Evolutionary conservation across 176 grass and related monocot genomes (phyloP).

Genomic region (Tillandsia leiboldiana): DNA sequence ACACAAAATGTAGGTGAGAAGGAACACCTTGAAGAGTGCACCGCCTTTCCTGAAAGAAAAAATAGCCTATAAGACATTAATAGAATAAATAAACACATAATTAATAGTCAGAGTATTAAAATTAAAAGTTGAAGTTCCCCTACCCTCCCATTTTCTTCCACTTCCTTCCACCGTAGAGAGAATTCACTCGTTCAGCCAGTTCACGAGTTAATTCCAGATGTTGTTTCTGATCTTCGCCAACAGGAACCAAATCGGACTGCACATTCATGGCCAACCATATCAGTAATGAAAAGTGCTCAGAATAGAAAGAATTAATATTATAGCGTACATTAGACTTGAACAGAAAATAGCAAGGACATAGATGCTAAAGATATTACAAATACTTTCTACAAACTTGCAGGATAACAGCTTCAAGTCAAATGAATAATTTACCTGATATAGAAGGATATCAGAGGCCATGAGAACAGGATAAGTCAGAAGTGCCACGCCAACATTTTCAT

Average conservation of each 20-base stretch:
- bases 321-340: neutral
- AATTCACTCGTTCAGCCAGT: slow-evolving; percentile 83
- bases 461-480: slow-evolving; percentile 95
- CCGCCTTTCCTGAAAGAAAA: slow-evolving; percentile 70
- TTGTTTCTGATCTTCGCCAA: slow-evolving; percentile 99
- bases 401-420: neutral
- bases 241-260: slow-evolving; percentile 97
- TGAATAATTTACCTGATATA: slow-evolving; percentile 76
- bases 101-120: slow-evolving; percentile 5
- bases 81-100: slow-evolving; percentile 17
- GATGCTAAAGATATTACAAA: neutral
- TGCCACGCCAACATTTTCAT: slow-evolving; percentile 97
- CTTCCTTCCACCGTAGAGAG: slow-evolving; percentile 85
- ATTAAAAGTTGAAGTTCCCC: slow-evolving; percentile 11
- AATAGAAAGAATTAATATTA: slow-evolving; percentile 17
- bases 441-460: slow-evolving; percentile 98
- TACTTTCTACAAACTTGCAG: too few species aligned
- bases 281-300: neutral
- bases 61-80: slow-evolving; percentile 20
- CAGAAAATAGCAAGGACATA: slow-evolving; percentile 1
- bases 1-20: slow-evolving; percentile 7
- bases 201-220: slow-evolving; percentile 97
- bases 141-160: slow-evolving; percentile 99
- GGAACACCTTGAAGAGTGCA: slow-evolving; percentile 64
- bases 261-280: slow-evolving; percentile 3